Conservation (phyloP, 2,329 filamentous ascomycete species). For the Huntiella abstrusa region DNA sequence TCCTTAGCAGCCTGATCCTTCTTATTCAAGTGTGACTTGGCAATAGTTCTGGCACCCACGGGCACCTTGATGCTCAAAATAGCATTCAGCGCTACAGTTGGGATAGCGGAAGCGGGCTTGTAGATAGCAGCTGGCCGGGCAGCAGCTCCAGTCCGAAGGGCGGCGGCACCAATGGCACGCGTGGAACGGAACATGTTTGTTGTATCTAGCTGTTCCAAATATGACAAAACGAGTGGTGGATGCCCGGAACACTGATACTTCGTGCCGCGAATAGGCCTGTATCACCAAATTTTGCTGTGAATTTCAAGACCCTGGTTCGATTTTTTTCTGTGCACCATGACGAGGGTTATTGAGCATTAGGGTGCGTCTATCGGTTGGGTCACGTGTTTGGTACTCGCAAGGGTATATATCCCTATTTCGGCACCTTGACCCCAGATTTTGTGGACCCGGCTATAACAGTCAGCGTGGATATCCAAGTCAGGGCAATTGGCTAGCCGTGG, state of each 20-base stretch:
- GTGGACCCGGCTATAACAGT: too few relatives aligned
- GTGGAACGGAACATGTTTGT: conserved; percentile 8
- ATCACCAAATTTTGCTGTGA: too few relatives aligned
- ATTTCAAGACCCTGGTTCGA: too few relatives aligned
- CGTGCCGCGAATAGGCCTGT: too few relatives aligned
- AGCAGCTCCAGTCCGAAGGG: conserved; percentile 1
- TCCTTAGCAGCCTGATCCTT: conserved; percentile 21
- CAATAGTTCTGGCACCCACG: conserved; percentile 19
- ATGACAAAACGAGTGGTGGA: not conserved
- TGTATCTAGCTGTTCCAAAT: not conserved
- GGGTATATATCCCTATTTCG: too few relatives aligned
- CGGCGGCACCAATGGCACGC: conserved; percentile 1
- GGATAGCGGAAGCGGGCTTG: not conserved
- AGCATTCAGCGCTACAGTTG: not conserved
- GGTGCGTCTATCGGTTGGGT: too few relatives aligned
- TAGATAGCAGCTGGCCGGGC: conserved; percentile 1
- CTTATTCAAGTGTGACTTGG: conserved; percentile 26
- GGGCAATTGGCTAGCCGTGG: conserved; percentile 2
- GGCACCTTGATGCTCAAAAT: not conserved
- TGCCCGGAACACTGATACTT: too few relatives aligned
- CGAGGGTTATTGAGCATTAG: too few relatives aligned
- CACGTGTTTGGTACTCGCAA: too few relatives aligned
- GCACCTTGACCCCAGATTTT: too few relatives aligned
- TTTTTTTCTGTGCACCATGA: too few relatives aligned
- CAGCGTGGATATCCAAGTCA: too few relatives aligned